Evolutionary conservation across 352 stramenopile genomes (phyloP), one percentile per base, ranked within the genome.

Genomic region (Thraustochytrium sp.): DNA sequence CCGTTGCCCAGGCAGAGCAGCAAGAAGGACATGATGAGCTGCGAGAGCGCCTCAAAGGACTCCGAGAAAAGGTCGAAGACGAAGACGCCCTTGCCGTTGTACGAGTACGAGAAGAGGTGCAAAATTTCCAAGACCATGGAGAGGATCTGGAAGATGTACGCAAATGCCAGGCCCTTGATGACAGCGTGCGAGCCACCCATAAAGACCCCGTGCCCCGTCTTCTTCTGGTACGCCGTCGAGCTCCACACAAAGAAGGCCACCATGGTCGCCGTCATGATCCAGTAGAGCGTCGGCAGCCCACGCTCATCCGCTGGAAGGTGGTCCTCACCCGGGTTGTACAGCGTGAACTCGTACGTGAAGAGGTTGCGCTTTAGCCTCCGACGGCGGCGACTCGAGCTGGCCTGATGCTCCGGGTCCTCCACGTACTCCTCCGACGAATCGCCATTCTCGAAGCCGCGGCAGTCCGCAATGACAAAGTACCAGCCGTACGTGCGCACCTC

Each of bases 1-100:
- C 75, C 75, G 61, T 84, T 84, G 40, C 40, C 75, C 8, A 84
- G 75, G 61, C 75, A 84, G n/a, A 84, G 42, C 18, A 84, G 59
- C 40, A 37, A 59, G 42, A 84, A 84, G 5, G 54, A 80, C 34
- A 84, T 73, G 61, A 84, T 80, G 51, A 82, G 53, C 59, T 84
- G 75, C 42, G 75, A 84, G 75, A 84, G 34, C 49, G 38, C 56
- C 29, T 84, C 75, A 2, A 40, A 46, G 8, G 49, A 62, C 61
- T 84, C 75, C 9, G 75, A 84, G 18, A 78, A 46, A 23, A 84
- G 34, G 2, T 84, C 75, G 31, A 84, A 84, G 21, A 84, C 11
- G 40, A 84, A 84, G n/a, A 84, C 61, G 34, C 75, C 75, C 36
- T 16, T 3, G 5, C 75, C 75, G 26, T 84, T 84, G 49, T 46